These are phyloP conservation scores for Pseudocercospora cruenta DNA, from an alignment of 2,329 filamentous ascomycete species.

Conservation along the genomic window DNA sequence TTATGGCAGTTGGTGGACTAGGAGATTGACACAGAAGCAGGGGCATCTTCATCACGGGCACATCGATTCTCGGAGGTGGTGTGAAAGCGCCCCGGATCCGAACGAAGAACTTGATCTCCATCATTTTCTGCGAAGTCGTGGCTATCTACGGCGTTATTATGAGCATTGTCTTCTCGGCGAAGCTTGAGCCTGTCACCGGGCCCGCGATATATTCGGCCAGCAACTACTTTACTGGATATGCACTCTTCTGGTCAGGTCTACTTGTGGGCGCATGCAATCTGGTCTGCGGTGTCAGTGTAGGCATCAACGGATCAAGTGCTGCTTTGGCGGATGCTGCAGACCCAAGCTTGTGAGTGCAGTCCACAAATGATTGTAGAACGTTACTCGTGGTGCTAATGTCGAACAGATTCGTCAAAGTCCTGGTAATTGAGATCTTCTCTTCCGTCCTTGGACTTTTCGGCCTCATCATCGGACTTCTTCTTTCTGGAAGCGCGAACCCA, in stretches of 20 bases:
- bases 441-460: slow-evolving; percentile 96
- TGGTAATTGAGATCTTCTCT: slow-evolving; percentile 99
- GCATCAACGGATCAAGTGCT: slow-evolving; percentile 96
- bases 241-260: slow-evolving; percentile 92
- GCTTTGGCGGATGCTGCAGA: slow-evolving; percentile 95
- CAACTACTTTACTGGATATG: slow-evolving; percentile 93
- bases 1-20: slow-evolving; percentile 9
- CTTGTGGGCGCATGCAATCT: slow-evolving; percentile 96
- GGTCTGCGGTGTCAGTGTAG: slow-evolving; percentile 93
- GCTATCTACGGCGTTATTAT: slow-evolving; percentile 99
- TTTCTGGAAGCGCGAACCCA: slow-evolving; percentile 80
- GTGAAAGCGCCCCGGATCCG: slow-evolving; percentile 96
- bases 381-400: slow-evolving; percentile 14
- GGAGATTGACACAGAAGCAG: slow-evolving; percentile 52
- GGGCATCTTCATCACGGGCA: slow-evolving; percentile 99
- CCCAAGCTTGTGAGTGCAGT: slow-evolving; percentile 71
- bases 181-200: slow-evolving; percentile 69
- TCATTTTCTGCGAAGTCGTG: slow-evolving; percentile 99
- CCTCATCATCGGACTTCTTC: slow-evolving; percentile 87
- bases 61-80: slow-evolving; percentile 94
- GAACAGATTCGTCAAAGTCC: slow-evolving; percentile 90
- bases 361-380: not conserved
- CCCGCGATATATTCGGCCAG: slow-evolving; percentile 71
- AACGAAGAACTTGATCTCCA: slow-evolving; percentile 99
- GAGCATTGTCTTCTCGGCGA: slow-evolving; percentile 96